Evolutionary conservation across 1,284 basidiomycete species (phyloP).

Genomic region (Cerioporus squamosus): DNA sequence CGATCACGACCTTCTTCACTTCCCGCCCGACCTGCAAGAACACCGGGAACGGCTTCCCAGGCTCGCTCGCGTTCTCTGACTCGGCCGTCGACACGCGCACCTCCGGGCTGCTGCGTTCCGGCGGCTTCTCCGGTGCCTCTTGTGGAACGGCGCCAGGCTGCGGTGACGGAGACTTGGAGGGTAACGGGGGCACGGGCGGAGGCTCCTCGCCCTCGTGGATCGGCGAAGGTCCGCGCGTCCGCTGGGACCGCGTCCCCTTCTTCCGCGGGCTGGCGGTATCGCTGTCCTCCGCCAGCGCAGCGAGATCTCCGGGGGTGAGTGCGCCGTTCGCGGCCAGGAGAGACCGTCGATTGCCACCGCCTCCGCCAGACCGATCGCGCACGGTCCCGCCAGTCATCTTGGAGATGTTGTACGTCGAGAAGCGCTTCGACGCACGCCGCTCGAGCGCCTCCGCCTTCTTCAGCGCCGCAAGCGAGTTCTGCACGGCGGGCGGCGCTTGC

Average conservation of each 20-base stretch:
- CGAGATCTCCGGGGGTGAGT: constrained; percentile 69
- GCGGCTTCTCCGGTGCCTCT: not conserved
- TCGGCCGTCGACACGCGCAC: constrained; percentile 15
- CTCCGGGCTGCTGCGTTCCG: not conserved
- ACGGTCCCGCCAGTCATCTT: constrained; percentile 81
- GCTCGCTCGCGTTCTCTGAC: constrained; percentile 11
- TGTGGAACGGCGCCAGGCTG: constrained; percentile 6
- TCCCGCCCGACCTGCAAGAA: constrained; percentile 93
- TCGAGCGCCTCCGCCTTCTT: constrained; percentile 88
- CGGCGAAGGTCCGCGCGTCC: constrained; percentile 35
- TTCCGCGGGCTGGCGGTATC: constrained; percentile 41
- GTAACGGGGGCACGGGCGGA: constrained; percentile 53
- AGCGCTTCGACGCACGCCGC: constrained; percentile 93
- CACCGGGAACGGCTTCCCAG: constrained; percentile 58
- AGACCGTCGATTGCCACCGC: constrained; percentile 63
- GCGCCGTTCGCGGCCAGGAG: constrained; percentile 59
- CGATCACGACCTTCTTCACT: constrained; percentile 86
- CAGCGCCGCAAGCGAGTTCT: constrained; percentile 86
- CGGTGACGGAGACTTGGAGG: constrained; percentile 27
- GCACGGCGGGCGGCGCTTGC: constrained; percentile 59
- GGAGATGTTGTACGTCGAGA: constrained; percentile 94
- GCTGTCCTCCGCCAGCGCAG: constrained; percentile 70
- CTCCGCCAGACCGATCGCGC: constrained; percentile 39
- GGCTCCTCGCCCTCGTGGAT: constrained; percentile 46
- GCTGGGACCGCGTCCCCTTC: constrained; percentile 31